These are phyloP conservation scores for Emericellopsis atlantica DNA, from an alignment of 2,329 filamentous ascomycete genomes.

Conservation along the genomic window DNA sequence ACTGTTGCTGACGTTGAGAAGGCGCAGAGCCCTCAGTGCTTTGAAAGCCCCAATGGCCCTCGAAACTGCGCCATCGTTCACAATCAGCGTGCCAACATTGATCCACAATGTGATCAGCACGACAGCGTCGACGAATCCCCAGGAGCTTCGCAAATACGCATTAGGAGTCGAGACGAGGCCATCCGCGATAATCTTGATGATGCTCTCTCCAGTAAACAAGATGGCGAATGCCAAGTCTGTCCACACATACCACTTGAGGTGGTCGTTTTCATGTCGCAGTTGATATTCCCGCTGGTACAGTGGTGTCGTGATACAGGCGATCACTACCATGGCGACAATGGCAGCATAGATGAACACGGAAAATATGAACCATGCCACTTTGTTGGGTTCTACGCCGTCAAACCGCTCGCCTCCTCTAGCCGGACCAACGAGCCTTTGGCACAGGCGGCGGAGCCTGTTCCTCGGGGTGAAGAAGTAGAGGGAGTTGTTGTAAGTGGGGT, in stretches of 20 bases:
- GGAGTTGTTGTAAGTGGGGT: conserved; percentile 87
- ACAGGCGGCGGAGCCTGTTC: conserved; percentile 68
- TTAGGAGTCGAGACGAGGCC: conserved; percentile 95
- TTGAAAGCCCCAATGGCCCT: conserved; percentile 94
- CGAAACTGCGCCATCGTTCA: conserved; percentile 72
- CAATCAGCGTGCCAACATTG: conserved; percentile 74
- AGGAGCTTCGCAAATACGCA: conserved; percentile 90
- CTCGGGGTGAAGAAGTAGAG: conserved; percentile 73
- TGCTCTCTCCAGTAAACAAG: conserved; percentile 73
- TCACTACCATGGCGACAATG: conserved; percentile 94
- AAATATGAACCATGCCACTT: conserved; percentile 82
- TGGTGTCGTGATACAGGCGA: conserved; percentile 89
- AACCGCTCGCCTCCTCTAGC: conserved; percentile 78
- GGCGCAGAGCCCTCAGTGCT: conserved; percentile 75
- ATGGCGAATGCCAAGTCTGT: conserved; percentile 82
- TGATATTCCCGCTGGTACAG: conserved; percentile 89
- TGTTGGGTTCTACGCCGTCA: conserved; percentile 81
- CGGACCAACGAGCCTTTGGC: conserved; percentile 82
- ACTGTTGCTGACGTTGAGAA: conserved; percentile 93
- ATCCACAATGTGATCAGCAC: conserved; percentile 92
- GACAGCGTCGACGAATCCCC: conserved; percentile 89
- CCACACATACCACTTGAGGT: conserved; percentile 87
- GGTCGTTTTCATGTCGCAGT: conserved; percentile 40
- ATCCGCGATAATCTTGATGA: conserved; percentile 89
- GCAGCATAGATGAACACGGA: conserved; percentile 88